Conservation (phyloP, 805 yeast species). For the Ogataea pilisensis region DNA sequence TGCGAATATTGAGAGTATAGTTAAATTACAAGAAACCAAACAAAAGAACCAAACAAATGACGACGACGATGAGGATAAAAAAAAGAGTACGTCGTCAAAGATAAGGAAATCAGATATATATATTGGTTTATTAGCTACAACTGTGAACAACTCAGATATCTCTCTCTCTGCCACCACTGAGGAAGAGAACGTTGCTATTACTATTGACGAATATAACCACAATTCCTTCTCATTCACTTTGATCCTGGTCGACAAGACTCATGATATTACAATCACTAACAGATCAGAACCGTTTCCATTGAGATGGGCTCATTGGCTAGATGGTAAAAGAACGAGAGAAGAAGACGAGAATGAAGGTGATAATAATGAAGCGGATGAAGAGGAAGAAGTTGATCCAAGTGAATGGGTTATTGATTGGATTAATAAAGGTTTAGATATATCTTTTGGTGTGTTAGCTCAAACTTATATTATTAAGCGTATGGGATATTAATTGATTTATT, state of each 20-base stretch:
- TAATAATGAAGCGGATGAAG: no score
- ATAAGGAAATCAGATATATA: constrained; percentile 26
- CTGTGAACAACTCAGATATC: constrained; percentile 16
- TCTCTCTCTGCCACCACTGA: constrained; percentile 3
- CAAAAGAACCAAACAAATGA: neutral
- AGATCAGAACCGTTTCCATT: constrained; percentile 88
- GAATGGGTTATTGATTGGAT: constrained; percentile 82
- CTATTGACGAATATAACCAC: constrained; percentile 43
- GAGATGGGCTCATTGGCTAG: constrained; percentile 94
- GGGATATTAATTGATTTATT: constrained; percentile 46
- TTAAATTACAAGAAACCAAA: constrained; percentile 30
- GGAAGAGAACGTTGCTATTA: constrained; percentile 28
- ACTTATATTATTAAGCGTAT: constrained; percentile 86
- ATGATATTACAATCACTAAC: constrained; percentile 66
- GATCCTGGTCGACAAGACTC: constrained; percentile 72
- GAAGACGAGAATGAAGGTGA: constrained; percentile 12
- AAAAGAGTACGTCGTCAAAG: constrained; percentile 2
- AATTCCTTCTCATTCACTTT: constrained; percentile 72
- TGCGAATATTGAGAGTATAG: constrained; percentile 81
- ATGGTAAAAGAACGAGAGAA: constrained; percentile 32
- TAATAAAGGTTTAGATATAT: constrained; percentile 69
- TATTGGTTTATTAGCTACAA: constrained; percentile 31
- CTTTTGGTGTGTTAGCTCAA: constrained; percentile 87
- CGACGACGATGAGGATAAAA: constrained; percentile 4
- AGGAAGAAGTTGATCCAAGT: constrained; percentile 56